Evolutionary conservation across 768 basidiomycete species (phyloP).

Genomic region (Termitomyces sp.): DNA sequence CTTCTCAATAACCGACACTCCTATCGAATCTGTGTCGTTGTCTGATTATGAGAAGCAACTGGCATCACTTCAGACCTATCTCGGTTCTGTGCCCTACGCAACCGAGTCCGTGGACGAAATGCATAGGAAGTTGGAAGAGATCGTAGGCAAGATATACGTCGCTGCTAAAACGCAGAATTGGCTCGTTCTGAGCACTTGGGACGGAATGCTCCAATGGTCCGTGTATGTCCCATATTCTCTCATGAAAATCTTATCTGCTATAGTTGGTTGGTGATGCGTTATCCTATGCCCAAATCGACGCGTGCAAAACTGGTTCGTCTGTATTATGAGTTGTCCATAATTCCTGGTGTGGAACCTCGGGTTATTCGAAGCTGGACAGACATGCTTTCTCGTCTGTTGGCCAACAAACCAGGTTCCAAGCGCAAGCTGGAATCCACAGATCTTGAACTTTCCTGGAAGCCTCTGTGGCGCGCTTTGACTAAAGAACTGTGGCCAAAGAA

Average conservation of each 20-base stretch:
- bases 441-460: slow-evolving; percentile 65
- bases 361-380: slow-evolving; percentile 72
- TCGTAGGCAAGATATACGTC: slow-evolving; percentile 61
- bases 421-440: slow-evolving; percentile 65
- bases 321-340: slow-evolving; percentile 73
- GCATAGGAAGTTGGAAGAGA: slow-evolving; percentile 61
- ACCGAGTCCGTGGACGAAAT: slow-evolving; percentile 69
- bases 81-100: slow-evolving; percentile 65
- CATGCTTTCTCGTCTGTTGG: slow-evolving; percentile 67
- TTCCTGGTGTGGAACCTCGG: slow-evolving; percentile 72
- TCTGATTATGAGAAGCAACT: slow-evolving; percentile 52
- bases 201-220: slow-evolving; percentile 74
- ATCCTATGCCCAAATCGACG: slow-evolving; percentile 63
- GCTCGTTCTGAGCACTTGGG: slow-evolving; percentile 70
- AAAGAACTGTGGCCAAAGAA: slow-evolving; percentile 74
- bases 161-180: slow-evolving; percentile 75
- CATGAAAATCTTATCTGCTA: not conserved
- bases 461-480: slow-evolving; percentile 69
- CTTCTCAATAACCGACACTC: slow-evolving; percentile 34
- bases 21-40: slow-evolving; percentile 30
- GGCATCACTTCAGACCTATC: slow-evolving; percentile 57
- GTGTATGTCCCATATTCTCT: slow-evolving; percentile 11
- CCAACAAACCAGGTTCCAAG: slow-evolving; percentile 56
- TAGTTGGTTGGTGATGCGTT: slow-evolving; percentile 80
- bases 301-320: slow-evolving; percentile 69